Evolutionary conservation across 2,329 filamentous ascomycete species (phyloP), one percentile per base, ranked within the genome.

Genomic region (Aspergillus fumigatiaffinis): DNA sequence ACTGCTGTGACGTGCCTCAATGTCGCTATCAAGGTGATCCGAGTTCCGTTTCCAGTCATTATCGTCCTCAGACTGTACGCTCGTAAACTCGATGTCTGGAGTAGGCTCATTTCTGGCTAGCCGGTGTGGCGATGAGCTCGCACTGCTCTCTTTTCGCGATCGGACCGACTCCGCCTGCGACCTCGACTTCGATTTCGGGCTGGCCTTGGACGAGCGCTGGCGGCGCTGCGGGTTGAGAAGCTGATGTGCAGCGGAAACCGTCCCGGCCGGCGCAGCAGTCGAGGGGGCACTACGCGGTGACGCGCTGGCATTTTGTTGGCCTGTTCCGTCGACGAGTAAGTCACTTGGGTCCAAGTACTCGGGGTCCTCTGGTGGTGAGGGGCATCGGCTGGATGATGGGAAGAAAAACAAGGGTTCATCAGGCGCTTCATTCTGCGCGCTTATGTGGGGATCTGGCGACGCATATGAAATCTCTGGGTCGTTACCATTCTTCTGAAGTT

Each of bases 401-500:
- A 50, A 58, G 35, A 59, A 54, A 44, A n/a, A 21, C 4, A n/a
- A 54, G 35, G 54, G 52, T 58, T 59, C 58, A 60, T 62, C 25
- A n/a, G 23, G 42, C 50, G 56, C 21, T 3, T 25, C 56, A 49
- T 53, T 44, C 44, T 50, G 44, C 17, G 47, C 35, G 51, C 58
- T 60, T 28, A 46, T 26, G 50, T 59, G 54, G 44, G 41, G 46
- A 50, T 60, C 51, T 32, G 57, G 58, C 25, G 51, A 52, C 25
- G 38, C 25, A 56, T 54, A 55, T 50, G 53, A 52, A 51, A 50
- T 48, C 47, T 57, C 41, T 51, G 59, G 44, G 57, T 54, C 47
- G 50, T 67, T 71, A 76, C 74, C 73, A 65, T 72, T 73, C 9
- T 64, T 62, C 38, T 71, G 65, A 3, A 68, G 61, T 50, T 71